Conservation (phyloP, 257 asterid genomes). For the Solanum lycopersicoides region DNA sequence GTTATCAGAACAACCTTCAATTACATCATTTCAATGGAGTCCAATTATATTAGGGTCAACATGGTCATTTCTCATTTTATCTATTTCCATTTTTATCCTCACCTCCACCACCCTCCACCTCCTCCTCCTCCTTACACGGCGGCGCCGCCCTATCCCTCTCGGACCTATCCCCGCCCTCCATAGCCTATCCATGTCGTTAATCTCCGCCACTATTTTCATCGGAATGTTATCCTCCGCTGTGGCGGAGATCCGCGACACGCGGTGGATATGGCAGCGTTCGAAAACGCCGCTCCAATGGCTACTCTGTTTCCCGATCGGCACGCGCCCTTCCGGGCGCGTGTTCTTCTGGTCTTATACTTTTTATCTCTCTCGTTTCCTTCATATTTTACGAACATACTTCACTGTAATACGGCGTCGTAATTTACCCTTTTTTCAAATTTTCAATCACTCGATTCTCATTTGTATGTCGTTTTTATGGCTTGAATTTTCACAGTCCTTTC, state of each 20-base stretch:
- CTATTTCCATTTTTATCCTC: constrained; percentile 41
- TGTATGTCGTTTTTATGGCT: constrained; percentile 63
- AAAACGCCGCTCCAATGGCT: constrained; percentile 72
- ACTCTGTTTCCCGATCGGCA: constrained; percentile 79
- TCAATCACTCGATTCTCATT: constrained; percentile 43
- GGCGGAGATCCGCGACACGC: constrained; percentile 69
- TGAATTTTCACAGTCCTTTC: constrained; percentile 72
- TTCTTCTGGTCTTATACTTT: constrained; percentile 79
- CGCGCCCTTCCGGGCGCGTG: constrained; percentile 73
- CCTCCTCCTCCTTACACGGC: constrained; percentile 41
- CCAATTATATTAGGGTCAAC: constrained; percentile 52
- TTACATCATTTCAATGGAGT: constrained; percentile 73
- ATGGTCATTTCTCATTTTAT: constrained; percentile 58
- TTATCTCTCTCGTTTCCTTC: constrained; percentile 67
- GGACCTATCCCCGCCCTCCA: constrained; percentile 66
- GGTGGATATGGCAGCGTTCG: constrained; percentile 71
- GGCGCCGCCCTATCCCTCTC: constrained; percentile 40
- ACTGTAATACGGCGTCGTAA: constrained; percentile 17
- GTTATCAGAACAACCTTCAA: constrained; percentile 47
- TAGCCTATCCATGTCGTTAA: constrained; percentile 39
- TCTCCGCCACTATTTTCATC: constrained; percentile 38
- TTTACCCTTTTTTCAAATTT: constrained; percentile 26
- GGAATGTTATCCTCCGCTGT: constrained; percentile 54
- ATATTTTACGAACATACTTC: constrained; percentile 28
- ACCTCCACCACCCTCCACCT: constrained; percentile 41